Evolutionary conservation across 2,329 filamentous ascomycete species (phyloP).

Genomic region (Emericellopsis atlantica): DNA sequence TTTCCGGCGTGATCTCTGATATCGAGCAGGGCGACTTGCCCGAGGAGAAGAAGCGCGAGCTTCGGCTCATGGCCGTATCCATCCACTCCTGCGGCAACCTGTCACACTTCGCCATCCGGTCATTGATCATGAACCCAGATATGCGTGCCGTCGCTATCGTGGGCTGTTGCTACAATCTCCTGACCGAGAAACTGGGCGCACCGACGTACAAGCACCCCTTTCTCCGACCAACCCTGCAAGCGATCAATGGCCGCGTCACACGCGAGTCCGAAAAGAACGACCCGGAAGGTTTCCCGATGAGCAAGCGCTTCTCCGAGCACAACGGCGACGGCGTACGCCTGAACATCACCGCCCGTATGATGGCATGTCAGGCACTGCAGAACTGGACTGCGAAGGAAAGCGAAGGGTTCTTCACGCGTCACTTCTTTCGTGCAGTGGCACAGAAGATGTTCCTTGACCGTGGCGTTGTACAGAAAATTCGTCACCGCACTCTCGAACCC

Average conservation of each 20-base stretch:
- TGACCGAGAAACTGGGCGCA: slow-evolving; percentile 80
- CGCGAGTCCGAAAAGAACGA: slow-evolving; percentile 63
- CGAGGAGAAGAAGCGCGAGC: slow-evolving; percentile 18
- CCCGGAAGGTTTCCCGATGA: slow-evolving; percentile 91
- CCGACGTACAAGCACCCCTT: slow-evolving; percentile 76
- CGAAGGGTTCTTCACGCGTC: slow-evolving; percentile 78
- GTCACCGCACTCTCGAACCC: slow-evolving; percentile 18
- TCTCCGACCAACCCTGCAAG: slow-evolving; percentile 56
- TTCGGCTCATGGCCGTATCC: slow-evolving; percentile 72
- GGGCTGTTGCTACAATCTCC: slow-evolving; percentile 94
- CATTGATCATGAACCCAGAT: slow-evolving; percentile 68
- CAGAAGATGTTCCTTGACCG: slow-evolving; percentile 87
- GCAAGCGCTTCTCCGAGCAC: slow-evolving; percentile 50
- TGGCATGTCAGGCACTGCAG: slow-evolving; percentile 88
- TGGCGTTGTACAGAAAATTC: slow-evolving; percentile 56
- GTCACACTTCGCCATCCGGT: slow-evolving; percentile 86
- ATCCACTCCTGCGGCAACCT: slow-evolving; percentile 96
- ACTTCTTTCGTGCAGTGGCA: slow-evolving; percentile 83
- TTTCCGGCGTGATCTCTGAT: slow-evolving; percentile 53
- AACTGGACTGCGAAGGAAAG: slow-evolving; percentile 83
- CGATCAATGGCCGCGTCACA: slow-evolving; percentile 54
- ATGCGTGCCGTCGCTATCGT: slow-evolving; percentile 91
- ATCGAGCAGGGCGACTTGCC: slow-evolving; percentile 25
- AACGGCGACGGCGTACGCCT: slow-evolving; percentile 56
- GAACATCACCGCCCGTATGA: slow-evolving; percentile 95